phyloP scores from a whole-genome alignment of 2,329 filamentous ascomycete species.

The Fusarium dlaminii region DNA sequence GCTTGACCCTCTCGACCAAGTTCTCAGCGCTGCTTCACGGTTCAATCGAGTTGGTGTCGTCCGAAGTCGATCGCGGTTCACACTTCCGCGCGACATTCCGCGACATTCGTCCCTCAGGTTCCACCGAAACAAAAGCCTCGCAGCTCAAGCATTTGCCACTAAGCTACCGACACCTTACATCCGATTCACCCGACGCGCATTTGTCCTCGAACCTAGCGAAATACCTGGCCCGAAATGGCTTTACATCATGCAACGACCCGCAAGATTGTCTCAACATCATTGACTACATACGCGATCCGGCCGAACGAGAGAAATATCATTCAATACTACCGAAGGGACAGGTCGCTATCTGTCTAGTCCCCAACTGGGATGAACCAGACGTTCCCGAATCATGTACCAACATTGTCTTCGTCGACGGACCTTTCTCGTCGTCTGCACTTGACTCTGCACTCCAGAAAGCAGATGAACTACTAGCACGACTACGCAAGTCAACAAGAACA shows the following conservation, averaged over 20 bases:
- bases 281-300: conserved; percentile 8
- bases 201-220: conserved; percentile 6
- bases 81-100: conserved; percentile 48
- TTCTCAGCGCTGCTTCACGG: conserved; percentile 54
- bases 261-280: conserved; percentile 21
- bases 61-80: conserved; percentile 48
- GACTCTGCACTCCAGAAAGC: conserved; percentile 21
- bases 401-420: conserved; percentile 21
- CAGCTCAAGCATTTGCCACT: not conserved
- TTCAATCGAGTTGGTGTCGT: conserved; percentile 49
- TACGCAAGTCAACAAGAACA: not conserved
- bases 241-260: not conserved
- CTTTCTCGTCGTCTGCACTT: conserved; percentile 16
- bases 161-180: not conserved
- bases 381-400: not conserved
- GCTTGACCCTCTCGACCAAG: conserved; percentile 54
- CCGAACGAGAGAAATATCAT: not conserved
- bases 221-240: conserved; percentile 4
- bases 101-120: not conserved
- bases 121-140: not conserved
- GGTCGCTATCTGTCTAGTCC: conserved; percentile 28
- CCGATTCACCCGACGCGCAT: not conserved
- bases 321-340: conserved; percentile 2
- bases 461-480: not conserved
- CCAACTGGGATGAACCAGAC: not conserved